Conservation (phyloP, 768 basidiomycete species). For the Strobilomyces echinocephalus region DNA sequence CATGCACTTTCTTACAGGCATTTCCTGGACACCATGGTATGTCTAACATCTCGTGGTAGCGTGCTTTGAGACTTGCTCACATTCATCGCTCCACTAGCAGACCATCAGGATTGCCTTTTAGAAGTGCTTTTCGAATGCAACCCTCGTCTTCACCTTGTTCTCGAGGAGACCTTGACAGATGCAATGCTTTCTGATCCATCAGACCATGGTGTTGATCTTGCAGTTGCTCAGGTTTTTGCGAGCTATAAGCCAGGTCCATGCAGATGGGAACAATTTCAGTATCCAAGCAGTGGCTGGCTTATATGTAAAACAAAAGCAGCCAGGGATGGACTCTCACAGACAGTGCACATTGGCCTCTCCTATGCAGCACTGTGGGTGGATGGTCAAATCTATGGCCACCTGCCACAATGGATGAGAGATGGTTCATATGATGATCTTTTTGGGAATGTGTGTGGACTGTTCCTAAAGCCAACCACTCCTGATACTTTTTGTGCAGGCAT, state of each 20-base stretch:
- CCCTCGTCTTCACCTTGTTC: constrained; percentile 19
- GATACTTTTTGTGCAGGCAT: background rate
- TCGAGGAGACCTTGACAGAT: constrained; percentile 11
- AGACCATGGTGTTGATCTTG: constrained; percentile 11
- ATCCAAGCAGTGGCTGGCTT: constrained; percentile 14
- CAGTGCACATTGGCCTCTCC: constrained; percentile 3
- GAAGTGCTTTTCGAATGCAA: constrained; percentile 11
- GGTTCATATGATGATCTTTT: no score
- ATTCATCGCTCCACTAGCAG: no score
- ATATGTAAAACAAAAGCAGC: background rate
- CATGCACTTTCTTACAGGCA: constrained; percentile 23
- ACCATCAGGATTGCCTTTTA: background rate
- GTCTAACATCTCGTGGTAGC: background rate
- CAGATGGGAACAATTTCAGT: constrained; percentile 5
- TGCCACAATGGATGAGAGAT: no score
- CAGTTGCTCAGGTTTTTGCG: constrained; percentile 5
- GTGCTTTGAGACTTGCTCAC: no score
- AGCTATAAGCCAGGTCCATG: constrained; percentile 5
- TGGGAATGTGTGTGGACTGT: no score
- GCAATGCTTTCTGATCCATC: background rate
- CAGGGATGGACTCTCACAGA: background rate
- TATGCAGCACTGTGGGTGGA: constrained; percentile 18
- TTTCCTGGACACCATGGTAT: constrained; percentile 2
- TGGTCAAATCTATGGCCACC: constrained; percentile 3
- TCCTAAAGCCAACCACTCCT: no score